phyloP scores from a whole-genome alignment of 345 rosid species.

The Pugionium cornutum region DNA sequence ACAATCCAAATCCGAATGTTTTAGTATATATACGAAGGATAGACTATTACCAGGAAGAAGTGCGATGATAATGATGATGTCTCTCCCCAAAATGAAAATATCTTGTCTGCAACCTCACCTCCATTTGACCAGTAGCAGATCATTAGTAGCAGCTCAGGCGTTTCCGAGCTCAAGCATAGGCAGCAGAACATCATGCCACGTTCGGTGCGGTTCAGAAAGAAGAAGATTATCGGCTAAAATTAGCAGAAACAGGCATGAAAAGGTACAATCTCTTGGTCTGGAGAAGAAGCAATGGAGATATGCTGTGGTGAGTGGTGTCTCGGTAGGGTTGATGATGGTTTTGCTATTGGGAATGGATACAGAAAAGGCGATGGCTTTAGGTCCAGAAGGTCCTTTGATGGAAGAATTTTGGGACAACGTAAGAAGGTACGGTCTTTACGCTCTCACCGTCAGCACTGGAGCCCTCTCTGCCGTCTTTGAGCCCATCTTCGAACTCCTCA shows the following conservation, averaged over 20 bases:
- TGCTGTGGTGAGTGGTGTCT: slow-evolving; percentile 54
- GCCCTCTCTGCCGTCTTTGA: slow-evolving; percentile 66
- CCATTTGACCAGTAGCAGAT: slow-evolving; percentile 26
- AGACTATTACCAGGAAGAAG: slow-evolving; percentile 1
- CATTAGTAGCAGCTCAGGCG: slow-evolving; percentile 26
- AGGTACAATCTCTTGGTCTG: slow-evolving; percentile 23
- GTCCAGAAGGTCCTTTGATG: slow-evolving; percentile 85
- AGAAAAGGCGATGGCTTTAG: slow-evolving; percentile 71
- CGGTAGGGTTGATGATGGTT: slow-evolving; percentile 52
- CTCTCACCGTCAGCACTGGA: slow-evolving; percentile 89
- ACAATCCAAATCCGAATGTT: slow-evolving; percentile 20
- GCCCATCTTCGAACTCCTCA: slow-evolving; percentile 71
- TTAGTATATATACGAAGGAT: slow-evolving; percentile 22
- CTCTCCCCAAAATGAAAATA: slow-evolving; percentile 31
- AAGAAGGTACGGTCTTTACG: slow-evolving; percentile 90
- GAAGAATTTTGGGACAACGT: slow-evolving; percentile 99
- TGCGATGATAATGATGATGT: slow-evolving; percentile 18
- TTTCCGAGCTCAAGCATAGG: slow-evolving; percentile 30
- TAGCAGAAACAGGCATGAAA: slow-evolving; percentile 14
- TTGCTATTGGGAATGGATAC: slow-evolving; percentile 54
- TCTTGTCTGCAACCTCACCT: slow-evolving; percentile 35
- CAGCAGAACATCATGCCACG: slow-evolving; percentile 22
- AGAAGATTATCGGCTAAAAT: slow-evolving; percentile 11
- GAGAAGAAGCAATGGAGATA: slow-evolving; percentile 44
- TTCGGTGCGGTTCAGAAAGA: slow-evolving; percentile 26